Base-by-base conservation (phyloP, 495 filamentous ascomycete species). In the Neurospora hispaniola region DNA sequence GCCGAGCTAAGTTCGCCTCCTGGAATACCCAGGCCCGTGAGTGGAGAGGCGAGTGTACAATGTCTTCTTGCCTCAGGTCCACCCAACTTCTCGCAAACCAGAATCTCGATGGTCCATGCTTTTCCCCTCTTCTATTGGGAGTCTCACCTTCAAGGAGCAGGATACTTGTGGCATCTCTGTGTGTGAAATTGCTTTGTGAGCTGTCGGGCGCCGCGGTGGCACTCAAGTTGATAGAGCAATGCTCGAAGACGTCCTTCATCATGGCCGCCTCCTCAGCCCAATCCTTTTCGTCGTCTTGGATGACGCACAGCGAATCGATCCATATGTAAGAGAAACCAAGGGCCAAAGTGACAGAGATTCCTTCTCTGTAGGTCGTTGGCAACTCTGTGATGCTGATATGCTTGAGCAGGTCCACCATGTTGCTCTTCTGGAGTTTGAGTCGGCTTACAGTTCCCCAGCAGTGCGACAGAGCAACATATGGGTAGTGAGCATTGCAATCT, bases 101-200 rank as follows among this genome's bases (percentile, higher is more conserved):
- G 2, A 8, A 31, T 27, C 7, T 62, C 14, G 12, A 8, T 16
- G 14, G 10, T 7, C 3, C 2, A 31, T 5, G 48, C 0, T 4
- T 31, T 7, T 16, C 6, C 23, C 0, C 12, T 3, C 1, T 11
- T 2, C 0, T 7, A 4, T 8, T 31, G 4, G 27, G 0, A 0
- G 23, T 23, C 23, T 23, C 23, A 23, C 23, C 23, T 23, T 62
- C 23, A 16, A 31, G 5, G 2, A 23, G 48, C 0, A 0, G 5
- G 5, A 31, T 31, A 4, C 3, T 31, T 16, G 12, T 1, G 7
- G 48, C 0, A 16, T 62, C 23, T 20, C 23, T 31, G 48, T 62
- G 2, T 31, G 0, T 0, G 0, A 62, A 62, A 1, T 31, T 27
- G 23, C 48, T 62, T 31, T 31, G 20, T 31, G 54, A 31, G 54